Evolutionary conservation across 2,329 filamentous ascomycete species (phyloP), one percentile per base, ranked within the genome.

Genomic region (Epichloe festucae): DNA sequence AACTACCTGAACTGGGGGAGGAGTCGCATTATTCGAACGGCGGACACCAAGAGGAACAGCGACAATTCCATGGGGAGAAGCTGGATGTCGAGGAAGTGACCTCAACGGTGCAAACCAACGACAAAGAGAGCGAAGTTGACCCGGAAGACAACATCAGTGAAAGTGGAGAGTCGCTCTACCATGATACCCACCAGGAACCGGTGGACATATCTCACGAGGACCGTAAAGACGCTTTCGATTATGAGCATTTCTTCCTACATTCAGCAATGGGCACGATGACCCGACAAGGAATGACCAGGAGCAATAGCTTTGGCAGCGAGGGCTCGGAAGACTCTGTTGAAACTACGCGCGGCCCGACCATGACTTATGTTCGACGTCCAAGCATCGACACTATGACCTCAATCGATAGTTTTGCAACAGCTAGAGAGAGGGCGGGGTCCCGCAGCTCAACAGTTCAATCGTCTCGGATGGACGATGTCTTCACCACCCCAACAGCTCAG

Each of bases 171-270:
- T 78, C 78, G 12, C 70, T 82, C 6, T 83, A 85, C 59, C 79
- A 84, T 59, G 81, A 83, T 58, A 71, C 76, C 0, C 65, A 75
- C 46, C 73, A 79, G 51, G 75, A 79, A 49, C 76, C 77, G 8
- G 44, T n/a, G 5, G 47, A 54, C 17, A 70, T 85, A 5, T 88
- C 89, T 0, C 91, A 97, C 61, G 91, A 97, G 69, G 89, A 96
- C 65, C 85, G 91, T 19, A 84, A 90, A 58, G 91, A 97, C 66
- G 90, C 90, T 1, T 97, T 97, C 62, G 91, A 97, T 65, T 97
- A 97, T 56, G 87, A 95, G 65, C 84, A 95, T 63, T 96, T 96
- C 69, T 95, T 95, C 66, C 75, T 96, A 14, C 89, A 96, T 65
- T 95, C 88, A 58, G 89, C 89, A 11, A 84, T 96, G 77, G 89